Evolutionary conservation across 192 early-diverging fungal species (phyloP), one percentile per base, ranked within the genome.

Genomic region (Entomortierella chlamydospora): DNA sequence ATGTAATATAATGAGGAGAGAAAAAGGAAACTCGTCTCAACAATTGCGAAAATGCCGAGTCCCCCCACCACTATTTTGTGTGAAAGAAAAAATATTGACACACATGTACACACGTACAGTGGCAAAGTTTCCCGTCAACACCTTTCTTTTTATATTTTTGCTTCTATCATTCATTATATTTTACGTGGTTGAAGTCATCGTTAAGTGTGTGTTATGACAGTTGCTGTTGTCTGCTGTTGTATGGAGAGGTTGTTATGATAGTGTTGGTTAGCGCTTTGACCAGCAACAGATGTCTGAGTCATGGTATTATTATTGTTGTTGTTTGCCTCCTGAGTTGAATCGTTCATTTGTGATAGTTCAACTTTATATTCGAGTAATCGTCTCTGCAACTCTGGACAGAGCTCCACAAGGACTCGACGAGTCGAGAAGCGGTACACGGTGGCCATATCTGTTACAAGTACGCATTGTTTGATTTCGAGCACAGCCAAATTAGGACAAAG

Each of bases 391-490:
- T 82, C 69, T 17, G 83, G 83, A 45, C 86, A 88, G 26, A 85
- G 33, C 15, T 82, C 83, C 13, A 88, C 72, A 1, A 85, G 66
- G 0, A 88, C 83, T 17, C 83, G 81, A 5, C 83, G 68, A 2
- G 77, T 59, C 2, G 84, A 84, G 37, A 88, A 72, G 9, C 83
- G 81, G 18, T 82, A 85, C 4, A 87, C 56, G 0, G 81, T 80
- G 6, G 72, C 81, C 86, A 85, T 86, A 57, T 87, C 86, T 33
- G 82, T 71, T 1, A 87, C 67, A 30, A 81, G 50, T 25, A 83
- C 79, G 41, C 86, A 88, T 47, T 88, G 81, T 45, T 85, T 85
- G 55, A 88, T 84, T 56, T 85, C 84, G 57, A 88, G 82, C 4
- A 88, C 86, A 3, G 81, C 82, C 23, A 88, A 63, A 29, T 69